phyloP scores from a whole-genome alignment of 169 alveolate species.

The Plasmodium coatneyi region DNA sequence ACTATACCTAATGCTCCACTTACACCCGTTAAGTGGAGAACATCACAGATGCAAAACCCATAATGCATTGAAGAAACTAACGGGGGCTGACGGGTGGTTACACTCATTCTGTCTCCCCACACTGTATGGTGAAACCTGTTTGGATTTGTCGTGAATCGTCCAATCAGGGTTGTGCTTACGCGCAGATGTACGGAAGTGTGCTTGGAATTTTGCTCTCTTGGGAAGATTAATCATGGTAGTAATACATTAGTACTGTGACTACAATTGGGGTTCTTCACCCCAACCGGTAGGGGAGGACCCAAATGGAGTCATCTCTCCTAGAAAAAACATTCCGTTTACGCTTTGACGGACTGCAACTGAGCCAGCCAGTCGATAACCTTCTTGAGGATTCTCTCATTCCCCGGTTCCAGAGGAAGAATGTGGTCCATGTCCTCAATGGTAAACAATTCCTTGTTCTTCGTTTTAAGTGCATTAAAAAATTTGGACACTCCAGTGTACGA shows the following conservation, averaged over 20 bases:
- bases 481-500: not conserved
- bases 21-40: not conserved
- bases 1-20: not conserved
- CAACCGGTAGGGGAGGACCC: not conserved
- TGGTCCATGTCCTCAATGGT: slow-evolving; percentile 21
- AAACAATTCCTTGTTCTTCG: slow-evolving; percentile 10
- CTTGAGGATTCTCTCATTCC: slow-evolving; percentile 1
- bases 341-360: not conserved
- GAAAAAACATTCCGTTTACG: not conserved
- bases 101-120: not conserved
- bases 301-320: not conserved
- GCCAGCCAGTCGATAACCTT: slow-evolving; percentile 14
- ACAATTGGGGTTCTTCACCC: not conserved
- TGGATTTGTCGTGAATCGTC: not conserved
- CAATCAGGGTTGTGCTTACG: not conserved
- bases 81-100: not conserved
- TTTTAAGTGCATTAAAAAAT: not conserved
- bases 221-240: not conserved
- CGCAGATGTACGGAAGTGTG: too few relatives aligned
- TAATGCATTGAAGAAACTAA: not conserved
- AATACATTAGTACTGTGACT: not conserved
- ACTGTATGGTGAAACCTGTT: not conserved
- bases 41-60: not conserved
- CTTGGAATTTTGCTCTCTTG: not conserved
- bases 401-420: slow-evolving; percentile 18